phyloP scores from a whole-genome alignment of 2,329 filamentous ascomycete genomes.

The Fusarium redolens region DNA sequence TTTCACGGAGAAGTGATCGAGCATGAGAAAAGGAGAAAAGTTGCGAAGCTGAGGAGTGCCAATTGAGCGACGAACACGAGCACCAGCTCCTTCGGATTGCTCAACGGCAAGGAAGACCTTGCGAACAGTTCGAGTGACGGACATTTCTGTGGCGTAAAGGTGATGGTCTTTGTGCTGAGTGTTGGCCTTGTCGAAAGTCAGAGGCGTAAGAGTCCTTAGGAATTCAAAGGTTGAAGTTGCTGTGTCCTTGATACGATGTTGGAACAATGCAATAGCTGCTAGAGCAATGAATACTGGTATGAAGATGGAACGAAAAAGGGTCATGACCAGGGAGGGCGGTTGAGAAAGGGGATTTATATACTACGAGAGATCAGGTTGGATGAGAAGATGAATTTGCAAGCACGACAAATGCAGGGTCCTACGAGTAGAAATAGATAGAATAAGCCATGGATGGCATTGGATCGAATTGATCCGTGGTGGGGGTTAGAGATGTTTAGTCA shows the following conservation, averaged over 20 bases:
- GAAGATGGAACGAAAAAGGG: slow-evolving; percentile 44
- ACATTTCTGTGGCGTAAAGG: slow-evolving; percentile 64
- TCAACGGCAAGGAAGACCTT: slow-evolving; percentile 87
- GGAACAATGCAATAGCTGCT: slow-evolving; percentile 44
- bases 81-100: slow-evolving; percentile 89
- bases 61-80: slow-evolving; percentile 86
- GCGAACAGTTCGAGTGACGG: slow-evolving; percentile 78
- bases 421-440: slow-evolving; percentile 37
- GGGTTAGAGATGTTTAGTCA: slow-evolving; percentile 40
- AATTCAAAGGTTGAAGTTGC: slow-evolving; percentile 34
- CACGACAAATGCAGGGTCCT: slow-evolving; percentile 29
- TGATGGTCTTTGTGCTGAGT: slow-evolving; percentile 31
- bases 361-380: slow-evolving; percentile 6
- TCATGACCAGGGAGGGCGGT: slow-evolving; percentile 46
- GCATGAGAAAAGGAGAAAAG: slow-evolving; percentile 94
- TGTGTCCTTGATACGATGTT: slow-evolving; percentile 38
- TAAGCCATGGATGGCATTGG: slow-evolving; percentile 9
- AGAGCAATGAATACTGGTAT: slow-evolving; percentile 47
- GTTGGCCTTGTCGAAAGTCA: not conserved
- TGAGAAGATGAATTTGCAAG: slow-evolving; percentile 28
- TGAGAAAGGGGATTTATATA: slow-evolving; percentile 38
- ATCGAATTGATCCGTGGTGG: slow-evolving; percentile 22
- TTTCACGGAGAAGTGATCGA: slow-evolving; percentile 88
- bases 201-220: slow-evolving; percentile 13
- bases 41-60: slow-evolving; percentile 86